Evolutionary conservation across 2,329 filamentous ascomycete genomes (phyloP).

Genomic region (Raffaelea ambrosiae): DNA sequence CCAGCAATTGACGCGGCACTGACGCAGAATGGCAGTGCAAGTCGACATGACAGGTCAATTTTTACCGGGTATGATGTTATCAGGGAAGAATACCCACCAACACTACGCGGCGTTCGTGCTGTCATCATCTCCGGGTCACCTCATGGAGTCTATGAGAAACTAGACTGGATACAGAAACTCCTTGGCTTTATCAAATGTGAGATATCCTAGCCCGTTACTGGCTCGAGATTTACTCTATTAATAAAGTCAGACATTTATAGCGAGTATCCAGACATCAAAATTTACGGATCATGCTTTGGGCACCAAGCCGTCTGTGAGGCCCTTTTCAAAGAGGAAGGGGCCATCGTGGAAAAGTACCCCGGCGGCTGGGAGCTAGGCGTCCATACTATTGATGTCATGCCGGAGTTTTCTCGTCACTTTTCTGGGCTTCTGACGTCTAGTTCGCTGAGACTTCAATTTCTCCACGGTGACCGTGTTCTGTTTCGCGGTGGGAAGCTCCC

Average conservation of each 20-base stretch:
- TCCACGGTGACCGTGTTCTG: slow-evolving; percentile 25
- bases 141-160: slow-evolving; percentile 21
- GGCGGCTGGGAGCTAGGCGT: slow-evolving; percentile 23
- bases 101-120: slow-evolving; percentile 21
- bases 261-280: slow-evolving; percentile 19
- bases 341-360: slow-evolving; percentile 17
- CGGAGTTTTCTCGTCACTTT: slow-evolving; percentile 14
- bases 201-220: neutral
- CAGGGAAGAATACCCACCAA: slow-evolving; percentile 19
- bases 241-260: slow-evolving; percentile 16
- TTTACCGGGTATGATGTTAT: slow-evolving; percentile 1
- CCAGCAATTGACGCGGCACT: neutral
- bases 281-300: slow-evolving; percentile 35
- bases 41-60: no score
- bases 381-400: slow-evolving; percentile 17
- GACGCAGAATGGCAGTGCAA: no score
- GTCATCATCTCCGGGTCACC: slow-evolving; percentile 30
- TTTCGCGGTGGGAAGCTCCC: slow-evolving; percentile 10
- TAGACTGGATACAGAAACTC: slow-evolving; percentile 15
- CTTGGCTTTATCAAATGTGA: slow-evolving; percentile 14
- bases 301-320: slow-evolving; percentile 31
- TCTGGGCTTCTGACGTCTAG: neutral
- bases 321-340: slow-evolving; percentile 22
- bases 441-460: slow-evolving; percentile 23
- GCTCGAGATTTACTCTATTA: neutral